phyloP scores from a whole-genome alignment of 768 basidiomycete species.

The Paxillus involutus region DNA sequence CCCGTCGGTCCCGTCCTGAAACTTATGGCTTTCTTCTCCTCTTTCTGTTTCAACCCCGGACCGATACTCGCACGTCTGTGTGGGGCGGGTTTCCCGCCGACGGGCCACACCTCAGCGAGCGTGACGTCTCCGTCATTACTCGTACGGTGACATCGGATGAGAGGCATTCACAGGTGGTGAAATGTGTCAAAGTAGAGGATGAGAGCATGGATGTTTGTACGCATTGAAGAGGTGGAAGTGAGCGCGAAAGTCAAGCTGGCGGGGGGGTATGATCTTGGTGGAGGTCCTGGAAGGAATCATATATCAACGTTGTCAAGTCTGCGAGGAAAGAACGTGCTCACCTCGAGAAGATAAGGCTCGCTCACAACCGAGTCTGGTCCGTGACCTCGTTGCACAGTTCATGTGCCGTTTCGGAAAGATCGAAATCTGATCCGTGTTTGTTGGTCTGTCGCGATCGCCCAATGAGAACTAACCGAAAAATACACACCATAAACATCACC shows the following conservation, averaged over 20 bases:
- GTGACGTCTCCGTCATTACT: slow-evolving; percentile 57
- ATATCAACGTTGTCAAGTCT: neutral
- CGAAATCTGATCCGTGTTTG: slow-evolving; percentile 65
- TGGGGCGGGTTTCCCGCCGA: slow-evolving; percentile 63
- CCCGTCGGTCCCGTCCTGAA: slow-evolving; percentile 92
- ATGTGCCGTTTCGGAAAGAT: slow-evolving; percentile 78
- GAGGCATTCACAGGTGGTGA: slow-evolving; percentile 61
- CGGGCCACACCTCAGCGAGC: slow-evolving; percentile 80
- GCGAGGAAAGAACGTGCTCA: slow-evolving; percentile 27
- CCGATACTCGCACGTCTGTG: slow-evolving; percentile 59
- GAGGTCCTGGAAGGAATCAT: slow-evolving; percentile 58
- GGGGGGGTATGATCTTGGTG: slow-evolving; percentile 55
- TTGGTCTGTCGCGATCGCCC: neutral
- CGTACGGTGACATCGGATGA: slow-evolving; percentile 50
- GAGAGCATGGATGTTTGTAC: slow-evolving; percentile 73
- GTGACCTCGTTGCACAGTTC: slow-evolving; percentile 75
- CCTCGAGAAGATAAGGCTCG: slow-evolving; percentile 66
- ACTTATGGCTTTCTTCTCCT: slow-evolving; percentile 48
- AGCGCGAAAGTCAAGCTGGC: slow-evolving; percentile 85
- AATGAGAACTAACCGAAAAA: neutral
- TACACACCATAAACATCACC: slow-evolving; percentile 84
- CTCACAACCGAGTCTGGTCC: slow-evolving; percentile 64
- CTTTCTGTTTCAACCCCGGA: slow-evolving; percentile 41
- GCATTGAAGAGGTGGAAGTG: slow-evolving; percentile 54
- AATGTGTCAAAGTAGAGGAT: slow-evolving; percentile 95